phyloP scores from a whole-genome alignment of 2,329 filamentous ascomycete species.

The Bipolaris victoriae region DNA sequence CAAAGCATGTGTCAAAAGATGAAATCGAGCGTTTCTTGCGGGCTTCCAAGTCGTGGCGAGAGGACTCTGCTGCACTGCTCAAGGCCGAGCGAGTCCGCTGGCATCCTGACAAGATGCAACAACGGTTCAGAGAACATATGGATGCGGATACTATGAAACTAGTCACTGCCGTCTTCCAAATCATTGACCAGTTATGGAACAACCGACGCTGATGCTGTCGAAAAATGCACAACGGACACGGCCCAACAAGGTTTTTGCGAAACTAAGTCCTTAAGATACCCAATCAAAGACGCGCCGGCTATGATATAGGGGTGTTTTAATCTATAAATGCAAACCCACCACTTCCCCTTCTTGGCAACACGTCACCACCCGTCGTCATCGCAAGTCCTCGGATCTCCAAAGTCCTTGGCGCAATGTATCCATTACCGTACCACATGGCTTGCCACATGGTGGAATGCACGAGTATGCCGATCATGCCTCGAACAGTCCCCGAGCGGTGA shows the following conservation, averaged over 20 bases:
- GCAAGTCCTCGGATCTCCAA: slow-evolving; percentile 5
- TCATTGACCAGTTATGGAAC: slow-evolving; percentile 81
- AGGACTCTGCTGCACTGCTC: slow-evolving; percentile 60
- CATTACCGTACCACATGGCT: slow-evolving; percentile 9
- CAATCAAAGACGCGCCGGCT: neutral
- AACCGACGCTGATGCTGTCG: slow-evolving; percentile 50
- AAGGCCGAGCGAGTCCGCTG: slow-evolving; percentile 89
- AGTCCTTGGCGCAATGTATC: slow-evolving; percentile 16
- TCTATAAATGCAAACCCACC: slow-evolving; percentile 2
- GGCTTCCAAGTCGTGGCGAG: slow-evolving; percentile 53
- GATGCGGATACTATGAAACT: slow-evolving; percentile 74
- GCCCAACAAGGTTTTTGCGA: neutral
- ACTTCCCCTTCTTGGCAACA: slow-evolving; percentile 6
- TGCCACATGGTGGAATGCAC: neutral
- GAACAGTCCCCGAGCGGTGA: slow-evolving; percentile 2
- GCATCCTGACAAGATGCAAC: slow-evolving; percentile 98
- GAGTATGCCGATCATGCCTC: slow-evolving; percentile 6
- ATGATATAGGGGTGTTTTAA: slow-evolving; percentile 3
- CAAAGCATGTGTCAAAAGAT: slow-evolving; percentile 63
- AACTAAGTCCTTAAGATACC: neutral
- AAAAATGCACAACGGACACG: neutral
- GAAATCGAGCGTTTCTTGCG: slow-evolving; percentile 74
- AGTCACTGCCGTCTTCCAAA: slow-evolving; percentile 90
- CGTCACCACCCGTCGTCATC: neutral
- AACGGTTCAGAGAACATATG: slow-evolving; percentile 75